These are phyloP conservation scores for Saitozyma podzolica DNA, from an alignment of 768 basidiomycete species.

Conservation along the genomic window DNA sequence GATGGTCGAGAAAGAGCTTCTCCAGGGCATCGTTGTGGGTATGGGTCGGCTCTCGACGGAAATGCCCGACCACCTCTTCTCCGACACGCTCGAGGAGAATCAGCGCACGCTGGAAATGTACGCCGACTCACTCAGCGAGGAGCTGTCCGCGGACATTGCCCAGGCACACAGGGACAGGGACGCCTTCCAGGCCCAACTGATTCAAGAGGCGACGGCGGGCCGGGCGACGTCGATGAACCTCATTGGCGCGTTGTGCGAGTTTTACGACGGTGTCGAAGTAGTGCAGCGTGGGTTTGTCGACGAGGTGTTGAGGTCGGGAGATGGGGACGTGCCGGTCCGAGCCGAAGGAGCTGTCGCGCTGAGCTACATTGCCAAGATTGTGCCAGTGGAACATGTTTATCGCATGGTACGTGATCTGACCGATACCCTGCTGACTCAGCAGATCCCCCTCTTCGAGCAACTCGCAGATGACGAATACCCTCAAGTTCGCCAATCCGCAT, in stretches of 20 bases:
- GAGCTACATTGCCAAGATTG: conserved; percentile 82
- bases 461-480: conserved; percentile 69
- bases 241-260: conserved; percentile 79
- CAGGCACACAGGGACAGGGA: conserved; percentile 9
- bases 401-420: conserved; percentile 58
- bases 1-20: conserved; percentile 75
- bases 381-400: conserved; percentile 70
- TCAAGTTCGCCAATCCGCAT: conserved; percentile 83
- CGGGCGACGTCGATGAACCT: conserved; percentile 89
- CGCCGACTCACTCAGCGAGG: neutral
- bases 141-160: neutral
- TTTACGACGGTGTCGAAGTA: conserved; percentile 32
- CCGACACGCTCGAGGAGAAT: conserved; percentile 40
- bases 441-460: conserved; percentile 78
- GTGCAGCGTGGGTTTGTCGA: conserved; percentile 44
- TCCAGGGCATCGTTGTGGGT: conserved; percentile 84
- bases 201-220: conserved; percentile 78
- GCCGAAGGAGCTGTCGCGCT: conserved; percentile 78
- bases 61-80: conserved; percentile 37
- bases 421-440: neutral
- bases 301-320: conserved; percentile 63
- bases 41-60: conserved; percentile 71
- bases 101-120: conserved; percentile 28
- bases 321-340: conserved; percentile 57
- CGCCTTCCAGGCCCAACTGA: conserved; percentile 45